A percentile compares a stretch with the other conserved stretches of the same genome.
Evolutionary conservation across 2,329 filamentous ascomycete genomes (phyloP).

Genomic region (Drechslerella dactyloides): DNA sequence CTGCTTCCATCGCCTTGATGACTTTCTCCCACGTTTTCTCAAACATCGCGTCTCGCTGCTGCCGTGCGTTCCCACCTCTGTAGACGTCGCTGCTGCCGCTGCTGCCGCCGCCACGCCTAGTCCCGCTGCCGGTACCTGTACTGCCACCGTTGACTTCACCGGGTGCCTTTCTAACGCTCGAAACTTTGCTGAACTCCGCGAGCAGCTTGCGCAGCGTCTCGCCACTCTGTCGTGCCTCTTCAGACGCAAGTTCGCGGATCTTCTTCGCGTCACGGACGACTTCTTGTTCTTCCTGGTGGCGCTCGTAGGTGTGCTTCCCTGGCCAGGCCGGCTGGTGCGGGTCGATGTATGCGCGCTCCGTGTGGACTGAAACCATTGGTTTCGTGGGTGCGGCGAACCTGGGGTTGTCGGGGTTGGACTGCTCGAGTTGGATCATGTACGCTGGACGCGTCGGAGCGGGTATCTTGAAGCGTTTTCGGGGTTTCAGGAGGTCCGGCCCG

Average conservation of each 20-base stretch:
- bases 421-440: conserved; percentile 41
- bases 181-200: conserved; percentile 57
- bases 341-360: conserved; percentile 64
- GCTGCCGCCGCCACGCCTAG: neutral
- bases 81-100: conserved; percentile 26
- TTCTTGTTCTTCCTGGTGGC: conserved; percentile 66
- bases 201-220: conserved; percentile 68
- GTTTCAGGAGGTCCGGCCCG: conserved; percentile 52
- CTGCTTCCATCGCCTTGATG: conserved; percentile 36
- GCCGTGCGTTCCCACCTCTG: conserved; percentile 46
- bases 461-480: conserved; percentile 41
- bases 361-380: conserved; percentile 60
- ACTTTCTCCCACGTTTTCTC: conserved; percentile 47
- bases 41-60: conserved; percentile 40
- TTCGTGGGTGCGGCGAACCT: conserved; percentile 64
- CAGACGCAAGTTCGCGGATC: conserved; percentile 68
- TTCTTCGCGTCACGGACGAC: conserved; percentile 67
- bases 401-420: conserved; percentile 56
- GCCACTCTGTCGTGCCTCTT: conserved; percentile 70
- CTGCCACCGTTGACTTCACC: conserved; percentile 25
- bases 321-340: conserved; percentile 69
- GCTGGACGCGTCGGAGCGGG: conserved; percentile 27
- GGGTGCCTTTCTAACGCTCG: conserved; percentile 19
- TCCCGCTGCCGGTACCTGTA: neutral
- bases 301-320: conserved; percentile 69